Evolutionary conservation across 192 early-diverging fungal genomes (phyloP), one percentile per base, ranked within the genome.

Genomic region (Obelidium mucronatum): DNA sequence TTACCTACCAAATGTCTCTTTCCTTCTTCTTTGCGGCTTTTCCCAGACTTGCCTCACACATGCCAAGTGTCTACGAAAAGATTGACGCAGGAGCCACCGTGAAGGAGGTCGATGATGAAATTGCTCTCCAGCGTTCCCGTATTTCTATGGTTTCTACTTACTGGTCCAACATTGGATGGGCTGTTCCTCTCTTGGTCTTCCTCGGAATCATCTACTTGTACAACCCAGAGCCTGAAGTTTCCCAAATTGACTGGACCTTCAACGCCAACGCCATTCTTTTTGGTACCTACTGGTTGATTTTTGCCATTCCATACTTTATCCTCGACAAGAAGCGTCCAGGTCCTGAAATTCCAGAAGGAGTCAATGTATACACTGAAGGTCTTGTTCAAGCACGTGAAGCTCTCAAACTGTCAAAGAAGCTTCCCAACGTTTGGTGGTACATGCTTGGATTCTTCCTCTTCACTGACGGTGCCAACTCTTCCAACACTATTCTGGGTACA

Each of bases 141-240:
- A 74, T 81, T 33, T 85, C 70, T 19, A 81, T n/a, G n/a, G n/a
- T n/a, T n/a, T n/a, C n/a, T n/a, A n/a, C n/a, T n/a, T n/a, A n/a
- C n/a, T n/a, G n/a, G 66, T 81, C 79, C 64, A 85, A 85, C 52
- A 74, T 85, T 58, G 82, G 82, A 4, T 83, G 78, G 66, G 76
- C 78, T 34, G 56, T 80, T 26, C 70, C 79, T 37, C 52, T 68
- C 30, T 35, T 79, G 39, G 68, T 80, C 5, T 34, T 56, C 58
- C 40, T 80, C 55, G 79, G 79, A 39, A 36, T 80, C 28, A 78
- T 78, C 63, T 78, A 70, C 61, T 48, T 53, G 28, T 40, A 67
- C 28, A 71, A 82, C 51, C 58, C 72, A 15, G 75, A 74, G 36
- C 67, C 67, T 6, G 44, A 68, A 28, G 67, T 1, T 19, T 40